Conservation (phyloP, 2,329 filamentous ascomycete genomes). For the Tolypocladium pustulatum region DNA sequence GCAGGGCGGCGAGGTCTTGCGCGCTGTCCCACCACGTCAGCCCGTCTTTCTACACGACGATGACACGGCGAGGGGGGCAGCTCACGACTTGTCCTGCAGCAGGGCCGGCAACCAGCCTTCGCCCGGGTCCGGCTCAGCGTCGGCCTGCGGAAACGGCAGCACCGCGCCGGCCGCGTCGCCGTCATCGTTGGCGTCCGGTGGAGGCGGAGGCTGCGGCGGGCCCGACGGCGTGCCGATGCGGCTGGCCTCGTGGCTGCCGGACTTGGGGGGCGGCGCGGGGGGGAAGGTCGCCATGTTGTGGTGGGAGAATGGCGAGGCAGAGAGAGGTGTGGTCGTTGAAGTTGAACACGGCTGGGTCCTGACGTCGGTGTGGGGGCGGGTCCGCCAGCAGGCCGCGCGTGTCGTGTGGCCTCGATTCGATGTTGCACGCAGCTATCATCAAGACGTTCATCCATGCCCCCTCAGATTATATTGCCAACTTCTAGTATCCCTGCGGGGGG, state of each 20-base stretch:
- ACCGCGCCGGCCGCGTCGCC: slow-evolving; percentile 12
- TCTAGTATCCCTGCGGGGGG: background rate
- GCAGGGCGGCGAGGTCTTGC: slow-evolving; percentile 62
- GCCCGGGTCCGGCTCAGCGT: slow-evolving; percentile 44
- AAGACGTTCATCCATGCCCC: background rate
- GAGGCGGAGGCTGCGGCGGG: slow-evolving; percentile 30
- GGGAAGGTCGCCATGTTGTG: slow-evolving; percentile 18
- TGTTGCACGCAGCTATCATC: background rate
- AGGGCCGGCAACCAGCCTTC: slow-evolving; percentile 70
- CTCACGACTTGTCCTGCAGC: slow-evolving; percentile 74
- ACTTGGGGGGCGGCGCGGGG: slow-evolving; percentile 63
- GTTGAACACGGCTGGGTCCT: too few species aligned
- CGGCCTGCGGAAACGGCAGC: slow-evolving; percentile 5
- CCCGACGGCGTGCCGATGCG: slow-evolving; percentile 53
- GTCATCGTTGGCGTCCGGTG: slow-evolving; percentile 7
- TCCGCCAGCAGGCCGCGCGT: background rate
- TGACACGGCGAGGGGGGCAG: slow-evolving; percentile 3
- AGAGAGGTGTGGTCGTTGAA: background rate
- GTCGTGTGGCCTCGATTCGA: background rate
- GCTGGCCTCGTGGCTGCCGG: slow-evolving; percentile 57
- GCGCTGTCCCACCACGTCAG: slow-evolving; percentile 40
- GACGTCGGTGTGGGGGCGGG: background rate
- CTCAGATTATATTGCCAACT: background rate
- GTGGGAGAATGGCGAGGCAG: background rate
- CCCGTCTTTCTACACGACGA: background rate